Evolutionary conservation across 2,329 filamentous ascomycete species (phyloP).

Genomic region (Plenodomus lindquistii): DNA sequence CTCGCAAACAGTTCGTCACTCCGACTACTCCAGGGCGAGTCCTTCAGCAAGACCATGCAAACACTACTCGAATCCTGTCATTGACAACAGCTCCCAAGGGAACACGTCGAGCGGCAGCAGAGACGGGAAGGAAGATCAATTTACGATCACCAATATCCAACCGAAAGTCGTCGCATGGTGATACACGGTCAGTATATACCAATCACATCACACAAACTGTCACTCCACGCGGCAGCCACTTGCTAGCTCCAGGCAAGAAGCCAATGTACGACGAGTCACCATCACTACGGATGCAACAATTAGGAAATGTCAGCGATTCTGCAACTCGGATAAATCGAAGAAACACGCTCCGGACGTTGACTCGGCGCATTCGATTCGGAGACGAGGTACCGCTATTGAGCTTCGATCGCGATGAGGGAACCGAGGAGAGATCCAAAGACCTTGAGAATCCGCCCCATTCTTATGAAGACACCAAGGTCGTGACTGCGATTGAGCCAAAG

Average conservation of each 20-base stretch:
- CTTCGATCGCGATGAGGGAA: background rate
- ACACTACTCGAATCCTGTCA: background rate
- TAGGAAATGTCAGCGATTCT: background rate
- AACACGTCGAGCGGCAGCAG: background rate
- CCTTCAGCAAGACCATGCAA: background rate
- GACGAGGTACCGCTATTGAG: background rate
- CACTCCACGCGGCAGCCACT: conserved; percentile 17
- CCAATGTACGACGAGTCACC: conserved; percentile 15
- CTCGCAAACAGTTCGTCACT: background rate
- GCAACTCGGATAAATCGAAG: background rate
- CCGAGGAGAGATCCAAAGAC: background rate
- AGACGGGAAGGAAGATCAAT: conserved; percentile 3
- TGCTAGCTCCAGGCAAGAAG: conserved; percentile 2
- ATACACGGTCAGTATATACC: conserved; percentile 5
- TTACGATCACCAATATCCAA: conserved; percentile 2
- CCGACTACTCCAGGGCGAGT: background rate
- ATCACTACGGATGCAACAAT: conserved; percentile 22
- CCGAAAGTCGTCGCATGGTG: background rate
- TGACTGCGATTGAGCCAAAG: background rate
- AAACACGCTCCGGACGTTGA: background rate
- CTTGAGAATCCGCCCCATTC: background rate
- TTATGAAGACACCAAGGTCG: background rate
- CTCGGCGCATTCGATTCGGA: background rate
- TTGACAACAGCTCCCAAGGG: background rate
- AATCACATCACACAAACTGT: conserved; percentile 18